Evolutionary conservation across 2,329 filamentous ascomycete species (phyloP), one percentile per base, ranked within the genome.

Genomic region (Lecanicillium sp.): DNA sequence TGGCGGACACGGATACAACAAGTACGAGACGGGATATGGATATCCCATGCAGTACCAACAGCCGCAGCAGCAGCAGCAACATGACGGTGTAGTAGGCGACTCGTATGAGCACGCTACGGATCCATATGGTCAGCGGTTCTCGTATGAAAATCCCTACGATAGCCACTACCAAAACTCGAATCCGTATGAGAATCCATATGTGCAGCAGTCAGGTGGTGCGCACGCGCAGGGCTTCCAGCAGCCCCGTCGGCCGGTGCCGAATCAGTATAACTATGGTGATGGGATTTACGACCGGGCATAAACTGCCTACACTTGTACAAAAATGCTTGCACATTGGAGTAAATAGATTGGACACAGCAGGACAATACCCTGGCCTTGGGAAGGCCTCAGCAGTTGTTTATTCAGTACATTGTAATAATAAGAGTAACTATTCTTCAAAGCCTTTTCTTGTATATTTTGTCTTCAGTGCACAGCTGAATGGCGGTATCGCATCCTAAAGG

Each of bases 251-350:
- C 9, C 37, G 42, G 17, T 48, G 49, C 5, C 45, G 38, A 14
- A 52, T 14, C 20, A 51, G 19, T 58, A 64, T 35, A 55, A 48
- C 9, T 64, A 65, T 37, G 51, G 52, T 4, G 63, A 66, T 35
- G 62, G 63, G 17, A 50, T 61, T 12, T 65, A 64, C 34, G 47
- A 58, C 5, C 52, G 52, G 7, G 28, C 35, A 5, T 58, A 35
- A 36, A 3, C 12, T 16, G n/a, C 25, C 18, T 30, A 15, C 9
- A 28, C 13, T 19, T 19, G 27, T 15, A 33, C 30, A 22, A 30
- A 18, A 38, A 27, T 37, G n/a, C n/a, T n/a, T n/a, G n/a, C n/a
- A n/a, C n/a, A n/a, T n/a, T n/a, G 29, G 27, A 41, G 22, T 25
- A 25, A 25, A 25, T 25, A 25, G 22, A 25, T 7, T 25, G 22